Base-by-base conservation (phyloP, 257 asterid genomes). In the Catharanthus roseus region DNA sequence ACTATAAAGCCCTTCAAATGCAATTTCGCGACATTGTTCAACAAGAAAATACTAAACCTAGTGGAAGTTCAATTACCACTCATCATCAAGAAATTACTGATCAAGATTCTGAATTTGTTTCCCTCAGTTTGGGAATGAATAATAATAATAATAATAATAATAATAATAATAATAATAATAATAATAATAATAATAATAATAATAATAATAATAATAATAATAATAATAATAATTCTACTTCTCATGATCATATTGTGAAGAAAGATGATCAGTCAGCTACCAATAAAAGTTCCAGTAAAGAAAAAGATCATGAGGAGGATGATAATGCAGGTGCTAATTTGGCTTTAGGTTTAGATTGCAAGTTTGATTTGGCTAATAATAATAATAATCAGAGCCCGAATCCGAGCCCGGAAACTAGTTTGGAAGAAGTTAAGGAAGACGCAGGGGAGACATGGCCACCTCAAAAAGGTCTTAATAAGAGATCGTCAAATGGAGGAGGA, bases 51-150 rank as follows among this genome's bases (percentile, higher is more conserved):
- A 84, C 49, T 7, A 84, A 54, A 60, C 54, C 80, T 19, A 76
- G 77, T n/a, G 68, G 53, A 16, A 47, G 50, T 13, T 15, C 51
- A n/a, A 16, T 63, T 6, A 64, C 74, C 2, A 44, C 71, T 50
- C 36, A 39, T 29, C 60, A 68, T 41, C 67, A 63, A 62, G n/a
- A n/a, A n/a, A n/a, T n/a, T n/a, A 77, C 75, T 44, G 57, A 50
- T 5, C 81, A 78, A 29, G 70, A 82, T 42, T 62, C 78, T 7
- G 84, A 89, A 29, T 75, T 82, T 2, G 72, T 89, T 1, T 81
- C 88, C 76, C 95, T 93, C n/a, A 84, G 85, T 79, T 77, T 93
- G 1, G 96, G 96, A 73, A 83, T n/a, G n/a, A n/a, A n/a, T n/a
- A n/a, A n/a, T n/a, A n/a, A n/a, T n/a, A n/a, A n/a, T n/a, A n/a